Evolutionary conservation across 306 rosid species (phyloP).

Genomic region (Sesbania bispinosa): DNA sequence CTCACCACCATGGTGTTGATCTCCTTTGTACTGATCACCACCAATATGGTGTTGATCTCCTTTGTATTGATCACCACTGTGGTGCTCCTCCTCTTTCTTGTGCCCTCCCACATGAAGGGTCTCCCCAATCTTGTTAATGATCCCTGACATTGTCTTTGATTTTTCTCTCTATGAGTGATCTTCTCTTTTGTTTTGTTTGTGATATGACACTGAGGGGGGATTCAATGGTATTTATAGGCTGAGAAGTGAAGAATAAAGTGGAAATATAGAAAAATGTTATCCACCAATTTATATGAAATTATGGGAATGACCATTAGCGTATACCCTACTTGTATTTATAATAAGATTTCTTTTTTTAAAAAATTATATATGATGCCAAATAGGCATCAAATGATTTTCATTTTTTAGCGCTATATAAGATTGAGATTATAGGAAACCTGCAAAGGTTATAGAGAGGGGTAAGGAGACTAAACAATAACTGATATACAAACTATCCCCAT

Average conservation of each 20-base stretch:
- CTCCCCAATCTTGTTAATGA: slow-evolving; percentile 53
- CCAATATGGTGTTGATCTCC: neutral
- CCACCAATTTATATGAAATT: neutral
- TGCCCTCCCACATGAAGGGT: slow-evolving; percentile 54
- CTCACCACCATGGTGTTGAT: slow-evolving; percentile 14
- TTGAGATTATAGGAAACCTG: too few relatives aligned
- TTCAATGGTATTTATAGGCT: slow-evolving; percentile 26
- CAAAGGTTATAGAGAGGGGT: too few relatives aligned
- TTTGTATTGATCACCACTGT: neutral
- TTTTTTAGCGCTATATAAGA: too few relatives aligned
- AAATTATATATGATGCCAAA: neutral
- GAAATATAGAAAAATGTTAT: neutral
- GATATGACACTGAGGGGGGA: neutral
- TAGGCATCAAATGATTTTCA: neutral
- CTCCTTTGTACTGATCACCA: neutral
- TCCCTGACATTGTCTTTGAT: slow-evolving; percentile 40
- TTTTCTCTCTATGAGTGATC: neutral
- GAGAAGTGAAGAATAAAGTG: neutral
- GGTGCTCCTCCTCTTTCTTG: slow-evolving; percentile 36
- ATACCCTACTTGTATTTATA: neutral
- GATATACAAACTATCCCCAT: too few relatives aligned
- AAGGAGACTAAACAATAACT: too few relatives aligned
- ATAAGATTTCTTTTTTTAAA: too few relatives aligned
- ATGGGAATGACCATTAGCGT: neutral
- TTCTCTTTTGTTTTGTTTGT: neutral